Base-by-base conservation (phyloP, 352 stramenopile genomes). In the Phytophthora ramorum region DNA sequence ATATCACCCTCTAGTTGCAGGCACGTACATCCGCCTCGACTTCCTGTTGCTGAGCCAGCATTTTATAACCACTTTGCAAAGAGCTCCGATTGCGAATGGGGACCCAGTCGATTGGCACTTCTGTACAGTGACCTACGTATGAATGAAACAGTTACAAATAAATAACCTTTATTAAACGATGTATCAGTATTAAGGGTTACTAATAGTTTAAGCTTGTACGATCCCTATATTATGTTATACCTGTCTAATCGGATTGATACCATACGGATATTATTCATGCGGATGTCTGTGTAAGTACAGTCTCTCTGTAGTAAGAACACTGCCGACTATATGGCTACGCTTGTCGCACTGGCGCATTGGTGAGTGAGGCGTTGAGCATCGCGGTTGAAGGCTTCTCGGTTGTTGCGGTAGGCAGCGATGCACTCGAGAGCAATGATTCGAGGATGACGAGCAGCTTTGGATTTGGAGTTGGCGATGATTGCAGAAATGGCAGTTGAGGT, bases 1-100 rank as follows among this genome's bases (percentile, higher is more conserved):
- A n/a, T 3, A 35, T 40, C 14, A 3, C 12, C 34, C 3, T 40
- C 37, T 44, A 44, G 37, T 6, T 44, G 14, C n/a, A 19, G 37
- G 51, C 19, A 85, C 84, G 59, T 72, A 93, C 86, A 61, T 95
- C 86, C 47, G 79, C 84, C 70, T 95, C 84, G 24, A 91, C 83
- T 89, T 93, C 86, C 65, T 95, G 79, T 64, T 92, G 78, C 47
- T 92, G 86, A 37, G 85, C 76, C 44, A 95, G 67, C 86, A 95
- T 95, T 34, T 7, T 34, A 53, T 80, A 6, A 44, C 17, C 19
- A 7, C 3, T 24, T 47, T 49, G 28, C 10, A 10, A 14, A 22
- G 38, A 16, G 12, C 7, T 9, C 7, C 7, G 26, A 32, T 32
- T 32, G 26, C 26, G 19, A 58, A 28, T 47, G 32, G 14, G 26